These are phyloP conservation scores for Cutaneotrichosporon dermatis DNA, from an alignment of 1,284 basidiomycete species.

Conservation along the genomic window DNA sequence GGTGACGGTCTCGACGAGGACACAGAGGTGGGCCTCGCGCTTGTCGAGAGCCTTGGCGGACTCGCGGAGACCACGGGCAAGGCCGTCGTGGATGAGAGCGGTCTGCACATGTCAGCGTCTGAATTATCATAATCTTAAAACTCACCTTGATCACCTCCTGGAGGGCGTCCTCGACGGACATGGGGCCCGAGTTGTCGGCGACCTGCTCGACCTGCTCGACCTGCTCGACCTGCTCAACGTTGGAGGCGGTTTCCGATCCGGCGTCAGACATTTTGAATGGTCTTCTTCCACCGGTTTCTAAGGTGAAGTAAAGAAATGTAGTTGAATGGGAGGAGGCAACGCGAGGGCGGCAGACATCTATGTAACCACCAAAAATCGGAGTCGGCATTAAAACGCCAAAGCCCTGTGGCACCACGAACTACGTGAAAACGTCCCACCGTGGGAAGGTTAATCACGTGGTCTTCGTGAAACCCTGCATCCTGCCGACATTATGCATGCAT, in stretches of 20 bases:
- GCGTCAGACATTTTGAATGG: conserved; percentile 87
- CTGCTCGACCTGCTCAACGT: conserved; percentile 56
- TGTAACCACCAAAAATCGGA: too few species aligned
- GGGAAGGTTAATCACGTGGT: too few species aligned
- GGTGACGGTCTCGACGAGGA: conserved; percentile 97
- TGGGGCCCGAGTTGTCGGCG: conserved; percentile 77
- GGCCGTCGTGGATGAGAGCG: conserved; percentile 70
- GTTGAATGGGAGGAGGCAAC: background rate
- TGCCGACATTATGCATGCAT: too few species aligned
- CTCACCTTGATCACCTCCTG: conserved; percentile 71
- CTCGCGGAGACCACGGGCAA: conserved; percentile 96
- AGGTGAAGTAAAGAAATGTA: conserved; percentile 6
- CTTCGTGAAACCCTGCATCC: too few species aligned
- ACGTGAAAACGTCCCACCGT: too few species aligned
- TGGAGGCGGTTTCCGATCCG: conserved; percentile 75
- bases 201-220: conserved; percentile 59
- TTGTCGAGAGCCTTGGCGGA: conserved; percentile 97
- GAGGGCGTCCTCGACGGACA: conserved; percentile 96
- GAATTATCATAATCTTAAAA: too few species aligned
- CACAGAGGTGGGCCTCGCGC: conserved; percentile 96
- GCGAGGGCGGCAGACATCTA: too few species aligned
- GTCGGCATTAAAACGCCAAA: too few species aligned
- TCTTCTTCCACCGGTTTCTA: conserved; percentile 44
- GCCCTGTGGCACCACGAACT: too few species aligned
- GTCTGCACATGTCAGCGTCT: background rate